Percentiles rank a stretch among this genome's conserved stretches.
These are phyloP conservation scores for Blastomyces silverae DNA, from an alignment of 2,329 filamentous ascomycete genomes.

Conservation along the genomic window DNA sequence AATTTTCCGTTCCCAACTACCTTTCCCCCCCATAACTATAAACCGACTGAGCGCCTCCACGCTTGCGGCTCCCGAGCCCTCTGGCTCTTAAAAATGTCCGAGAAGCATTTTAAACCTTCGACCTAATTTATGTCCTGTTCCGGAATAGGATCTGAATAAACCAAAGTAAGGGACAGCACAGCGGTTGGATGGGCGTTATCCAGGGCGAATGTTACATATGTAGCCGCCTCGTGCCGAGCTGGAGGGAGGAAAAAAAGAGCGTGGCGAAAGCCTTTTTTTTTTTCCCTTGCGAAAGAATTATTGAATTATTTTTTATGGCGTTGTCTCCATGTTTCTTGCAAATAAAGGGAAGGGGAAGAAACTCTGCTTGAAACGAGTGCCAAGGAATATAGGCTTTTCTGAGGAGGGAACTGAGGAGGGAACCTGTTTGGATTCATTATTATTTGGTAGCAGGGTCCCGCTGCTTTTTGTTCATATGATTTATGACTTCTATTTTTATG, in stretches of 20 bases:
- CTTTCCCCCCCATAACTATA: not conserved
- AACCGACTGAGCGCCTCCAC: not conserved
- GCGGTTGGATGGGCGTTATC: not conserved
- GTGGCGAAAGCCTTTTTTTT: not conserved
- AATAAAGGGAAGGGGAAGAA: not conserved
- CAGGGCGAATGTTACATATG: no score
- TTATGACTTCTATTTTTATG: conserved; percentile 1
- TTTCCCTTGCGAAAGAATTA: not conserved
- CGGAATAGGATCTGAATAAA: not conserved
- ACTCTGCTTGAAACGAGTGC: not conserved
- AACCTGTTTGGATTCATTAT: no score
- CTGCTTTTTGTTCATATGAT: not conserved
- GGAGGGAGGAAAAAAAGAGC: not conserved
- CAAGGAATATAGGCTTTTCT: not conserved
- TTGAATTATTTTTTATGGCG: no score
- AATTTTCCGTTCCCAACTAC: not conserved
- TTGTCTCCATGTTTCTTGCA: no score
- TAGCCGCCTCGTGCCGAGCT: not conserved
- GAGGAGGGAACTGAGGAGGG: no score
- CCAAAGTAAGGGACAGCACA: not conserved
- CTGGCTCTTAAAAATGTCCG: not conserved
- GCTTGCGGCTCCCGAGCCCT: not conserved
- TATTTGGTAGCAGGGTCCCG: no score
- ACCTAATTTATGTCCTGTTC: not conserved
- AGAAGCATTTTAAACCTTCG: not conserved